Conservation (phyloP, 495 filamentous ascomycete species). For the Jackrogersella minutella region DNA sequence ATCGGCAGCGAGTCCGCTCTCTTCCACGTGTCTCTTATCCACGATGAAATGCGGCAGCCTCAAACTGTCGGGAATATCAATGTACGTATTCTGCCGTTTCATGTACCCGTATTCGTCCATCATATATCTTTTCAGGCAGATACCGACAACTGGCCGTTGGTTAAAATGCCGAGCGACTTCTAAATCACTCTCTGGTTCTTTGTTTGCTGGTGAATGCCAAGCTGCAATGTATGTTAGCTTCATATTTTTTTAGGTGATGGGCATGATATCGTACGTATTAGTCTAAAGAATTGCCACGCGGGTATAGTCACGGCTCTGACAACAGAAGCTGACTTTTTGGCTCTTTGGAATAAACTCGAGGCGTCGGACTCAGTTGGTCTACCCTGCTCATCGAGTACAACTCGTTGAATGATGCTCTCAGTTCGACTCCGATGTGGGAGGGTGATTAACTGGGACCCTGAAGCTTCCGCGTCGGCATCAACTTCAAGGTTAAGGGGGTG, state of each 20-base stretch:
- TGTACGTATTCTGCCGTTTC: constrained; percentile 74
- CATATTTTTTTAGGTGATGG: neutral
- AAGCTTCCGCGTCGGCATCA: constrained; percentile 26
- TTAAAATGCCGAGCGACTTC: constrained; percentile 60
- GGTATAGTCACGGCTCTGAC: constrained; percentile 92
- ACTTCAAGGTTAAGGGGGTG: constrained; percentile 27
- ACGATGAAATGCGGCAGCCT: constrained; percentile 90
- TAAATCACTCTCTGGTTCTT: constrained; percentile 53
- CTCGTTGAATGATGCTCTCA: constrained; percentile 59
- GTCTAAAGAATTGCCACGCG: constrained; percentile 95
- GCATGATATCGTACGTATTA: constrained; percentile 70
- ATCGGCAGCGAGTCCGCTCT: constrained; percentile 60
- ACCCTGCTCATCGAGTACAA: constrained; percentile 51
- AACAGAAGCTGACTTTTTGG: constrained; percentile 57
- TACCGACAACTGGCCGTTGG: constrained; percentile 80
- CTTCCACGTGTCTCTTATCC: constrained; percentile 67
- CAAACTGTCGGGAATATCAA: constrained; percentile 93
- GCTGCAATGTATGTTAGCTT: constrained; percentile 71
- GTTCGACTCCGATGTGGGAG: constrained; percentile 50
- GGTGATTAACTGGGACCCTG: constrained; percentile 28
- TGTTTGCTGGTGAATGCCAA: constrained; percentile 66
- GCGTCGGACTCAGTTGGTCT: constrained; percentile 49
- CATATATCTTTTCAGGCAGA: constrained; percentile 91
- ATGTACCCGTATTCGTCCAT: constrained; percentile 73
- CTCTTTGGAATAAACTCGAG: constrained; percentile 48